Base-by-base conservation (phyloP, 2,329 filamentous ascomycete species). In the Mycosphaerella sp. region DNA sequence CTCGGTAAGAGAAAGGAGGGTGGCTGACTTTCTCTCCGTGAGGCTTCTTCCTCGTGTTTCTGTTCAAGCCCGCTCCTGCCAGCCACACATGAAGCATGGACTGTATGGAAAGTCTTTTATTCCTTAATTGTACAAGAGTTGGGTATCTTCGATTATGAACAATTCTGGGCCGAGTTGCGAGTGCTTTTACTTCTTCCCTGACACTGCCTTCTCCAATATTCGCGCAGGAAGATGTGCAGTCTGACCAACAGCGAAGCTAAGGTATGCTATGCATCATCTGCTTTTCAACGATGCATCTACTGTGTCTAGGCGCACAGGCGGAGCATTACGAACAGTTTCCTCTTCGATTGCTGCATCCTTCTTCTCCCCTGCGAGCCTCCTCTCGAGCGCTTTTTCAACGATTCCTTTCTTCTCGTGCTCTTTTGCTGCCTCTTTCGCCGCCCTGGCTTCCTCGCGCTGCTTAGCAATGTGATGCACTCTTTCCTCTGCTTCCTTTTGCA, bases 211-310 rank as follows among this genome's bases (percentile, higher is more conserved):
- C 21, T 25, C 2, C 21, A 25, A 5, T 25, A 25, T 25, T 6
- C 4, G 21, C 21, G 21, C 21, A 25, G 21, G 2, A 25, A 25
- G 21, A 25, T 34, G 10, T n/a, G 10, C 13, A 34, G 13, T n/a
- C 30, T 34, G 10, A 34, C 30, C 13, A 12, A n/a, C 30, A 34
- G 10, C 4, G 10, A 12, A n/a, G 30, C 30, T 5, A n/a, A 34
- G 30, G 3, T 32, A n/a, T n/a, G 9, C 30, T 4, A 7, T 1
- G 9, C 30, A 12, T 34, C 30, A 34, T 34, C 30, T 34, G 30
- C 30, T 53, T 43, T 61, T 62, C 44, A 53, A 61, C 25, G 44
- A 39, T 30, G 60, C 57, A 6, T 45, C 45, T n/a, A 58, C 58
- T 2, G 58, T 41, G 44, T 62, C 59, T 6, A 61, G 45, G 1